Conservation (phyloP, 2,329 filamentous ascomycete species). For the Neurospora sp. region DNA sequence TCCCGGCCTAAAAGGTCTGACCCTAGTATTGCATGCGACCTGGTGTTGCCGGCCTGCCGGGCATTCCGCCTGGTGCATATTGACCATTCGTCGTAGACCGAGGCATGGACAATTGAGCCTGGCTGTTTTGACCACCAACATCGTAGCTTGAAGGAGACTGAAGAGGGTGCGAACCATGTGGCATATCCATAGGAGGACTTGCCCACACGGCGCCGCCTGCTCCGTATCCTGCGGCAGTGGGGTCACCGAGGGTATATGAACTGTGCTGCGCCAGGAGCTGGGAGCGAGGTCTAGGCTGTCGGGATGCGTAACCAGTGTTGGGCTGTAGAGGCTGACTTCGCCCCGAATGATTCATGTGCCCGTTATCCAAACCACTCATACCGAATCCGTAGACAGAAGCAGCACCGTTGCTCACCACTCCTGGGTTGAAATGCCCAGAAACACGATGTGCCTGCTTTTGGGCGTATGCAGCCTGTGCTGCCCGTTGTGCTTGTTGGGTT, state of each 20-base stretch:
- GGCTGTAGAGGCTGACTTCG: conserved; percentile 13
- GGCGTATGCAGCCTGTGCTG: conserved; percentile 25
- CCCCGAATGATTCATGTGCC: conserved; percentile 2
- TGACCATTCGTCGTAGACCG: conserved; percentile 18
- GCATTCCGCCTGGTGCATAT: conserved; percentile 13
- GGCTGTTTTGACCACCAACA: conserved; percentile 5
- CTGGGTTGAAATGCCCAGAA: conserved; percentile 15
- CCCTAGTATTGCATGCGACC: conserved; percentile 21
- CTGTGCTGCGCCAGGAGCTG: conserved; percentile 14
- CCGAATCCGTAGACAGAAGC: conserved; percentile 19
- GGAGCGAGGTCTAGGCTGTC: conserved; percentile 8
- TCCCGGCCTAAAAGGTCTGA: conserved; percentile 21
- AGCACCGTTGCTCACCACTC: conserved; percentile 13
- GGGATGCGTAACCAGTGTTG: conserved; percentile 12
- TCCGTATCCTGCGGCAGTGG: conserved; percentile 4
- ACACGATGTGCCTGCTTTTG: conserved; percentile 23
- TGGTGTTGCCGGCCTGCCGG: conserved; percentile 15
- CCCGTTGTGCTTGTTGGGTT: conserved; percentile 24
- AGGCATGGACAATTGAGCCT: conserved; percentile 14
- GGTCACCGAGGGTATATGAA: conserved; percentile 7
- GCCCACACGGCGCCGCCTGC: conserved; percentile 7
- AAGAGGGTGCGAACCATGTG: conserved; percentile 8
- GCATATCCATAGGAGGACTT: conserved; percentile 7
- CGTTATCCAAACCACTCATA: conserved; percentile 13
- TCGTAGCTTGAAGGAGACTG: conserved; percentile 12